Percentiles rank a stretch among this genome's conserved stretches.
Conservation (phyloP, 805 yeast genomes). For the Metschnikowia cerradonensis region DNA sequence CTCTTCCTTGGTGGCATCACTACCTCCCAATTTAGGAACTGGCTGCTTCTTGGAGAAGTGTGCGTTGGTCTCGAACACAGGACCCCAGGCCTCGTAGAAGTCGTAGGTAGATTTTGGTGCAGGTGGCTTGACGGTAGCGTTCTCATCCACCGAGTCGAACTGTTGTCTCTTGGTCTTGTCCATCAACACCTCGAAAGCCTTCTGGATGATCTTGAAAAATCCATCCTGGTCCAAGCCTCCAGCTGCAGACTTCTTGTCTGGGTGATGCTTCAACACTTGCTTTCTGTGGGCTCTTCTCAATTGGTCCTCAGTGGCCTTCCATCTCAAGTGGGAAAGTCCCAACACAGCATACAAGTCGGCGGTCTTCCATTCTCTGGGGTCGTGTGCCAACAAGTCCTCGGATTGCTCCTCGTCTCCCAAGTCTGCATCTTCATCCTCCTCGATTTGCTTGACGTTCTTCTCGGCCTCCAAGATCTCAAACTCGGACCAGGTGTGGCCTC, state of each 20-base stretch:
- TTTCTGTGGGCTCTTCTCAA: conserved; percentile 95
- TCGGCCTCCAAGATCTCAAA: conserved; percentile 92
- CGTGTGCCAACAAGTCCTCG: conserved; percentile 72
- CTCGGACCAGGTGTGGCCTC: conserved; percentile 99
- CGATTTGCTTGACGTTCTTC: conserved; percentile 70
- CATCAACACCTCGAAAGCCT: conserved; percentile 86
- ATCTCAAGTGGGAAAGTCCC: conserved; percentile 88
- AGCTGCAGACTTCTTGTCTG: conserved; percentile 92
- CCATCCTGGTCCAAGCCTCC: conserved; percentile 92
- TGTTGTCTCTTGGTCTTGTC: conserved; percentile 87
- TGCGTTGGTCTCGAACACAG: conserved; percentile 84
- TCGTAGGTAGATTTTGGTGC: conserved; percentile 61
- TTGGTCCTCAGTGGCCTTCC: conserved; percentile 87
- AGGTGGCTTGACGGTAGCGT: conserved; percentile 83
- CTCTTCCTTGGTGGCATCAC: conserved; percentile 65
- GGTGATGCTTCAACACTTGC: conserved; percentile 95
- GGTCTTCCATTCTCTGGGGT: conserved; percentile 97
- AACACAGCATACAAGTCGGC: conserved; percentile 95
- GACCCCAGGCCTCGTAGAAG: conserved; percentile 89
- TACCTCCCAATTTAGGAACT: conserved; percentile 74
- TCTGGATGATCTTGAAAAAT: conserved; percentile 96
- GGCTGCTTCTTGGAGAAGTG: conserved; percentile 92
- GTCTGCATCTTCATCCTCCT: conserved; percentile 58
- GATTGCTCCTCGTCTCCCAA: conserved; percentile 71
- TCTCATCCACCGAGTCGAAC: conserved; percentile 90